Evolutionary conservation across 2,329 filamentous ascomycete genomes (phyloP), one percentile per base, ranked within the genome.

Genomic region (Phyllosticta citriasiana): DNA sequence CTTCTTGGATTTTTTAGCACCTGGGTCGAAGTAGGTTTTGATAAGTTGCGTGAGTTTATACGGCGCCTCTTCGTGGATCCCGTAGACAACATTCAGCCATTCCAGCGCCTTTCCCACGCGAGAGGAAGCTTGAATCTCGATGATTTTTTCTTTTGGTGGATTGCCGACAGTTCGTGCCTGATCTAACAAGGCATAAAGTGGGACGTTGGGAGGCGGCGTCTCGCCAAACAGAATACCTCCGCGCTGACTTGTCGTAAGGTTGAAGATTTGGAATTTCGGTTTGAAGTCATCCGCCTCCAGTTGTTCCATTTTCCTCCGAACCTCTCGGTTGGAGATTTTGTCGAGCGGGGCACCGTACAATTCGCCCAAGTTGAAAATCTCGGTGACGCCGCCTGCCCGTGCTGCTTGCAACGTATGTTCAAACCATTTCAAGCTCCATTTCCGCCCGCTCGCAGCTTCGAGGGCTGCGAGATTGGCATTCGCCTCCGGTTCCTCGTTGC

Each of bases 331-430:
- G 14, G 35, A 54, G n/a, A 60, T 60, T 12, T 52, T 4, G n/a
- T 40, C 58, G 30, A 60, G 40, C 10, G 24, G 40, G 7, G 19
- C 53, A n/a, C n/a, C 33, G 62, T 79, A 79, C 65, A 75, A 79
- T 19, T 67, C 63, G 1, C 67, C 76, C 9, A 80, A 66, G 10
- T 71, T 62, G 40, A 72, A 69, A 27, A 70, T 72, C 40, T 47
- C 76, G 59, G 71, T 70, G 6, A 66, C 61, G 57, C 77, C 71
- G 1, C 74, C 72, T 5, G 72, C 73, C 10, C 73, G 71, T 3
- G 77, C 78, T 2, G 77, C 77, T 69, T 79, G 79, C 35, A 69
- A 78, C 58, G 74, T 74, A 63, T 75, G 73, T 61, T 72, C 72
- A 8, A 79, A 66, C 77, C 78, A 79, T 2, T 70, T 66, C 33